Evolutionary conservation across 257 asterid genomes (phyloP).

Genomic region (Dorcoceras hygrometricum): DNA sequence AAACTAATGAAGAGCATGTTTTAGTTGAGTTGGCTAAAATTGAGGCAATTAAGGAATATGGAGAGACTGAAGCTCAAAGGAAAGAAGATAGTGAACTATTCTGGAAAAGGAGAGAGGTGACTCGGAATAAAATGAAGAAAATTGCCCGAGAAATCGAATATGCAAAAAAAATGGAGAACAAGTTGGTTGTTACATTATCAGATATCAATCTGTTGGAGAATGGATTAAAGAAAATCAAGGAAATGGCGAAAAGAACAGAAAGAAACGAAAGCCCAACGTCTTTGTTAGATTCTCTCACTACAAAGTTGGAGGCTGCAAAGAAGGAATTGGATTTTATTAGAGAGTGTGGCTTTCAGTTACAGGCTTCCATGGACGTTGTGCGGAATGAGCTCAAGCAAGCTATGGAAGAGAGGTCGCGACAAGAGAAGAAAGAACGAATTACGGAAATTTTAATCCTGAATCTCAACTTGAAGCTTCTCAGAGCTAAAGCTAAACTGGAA

Average conservation of each 20-base stretch:
- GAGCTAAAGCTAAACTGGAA: slow-evolving; percentile 66
- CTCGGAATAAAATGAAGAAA: slow-evolving; percentile 34
- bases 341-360: slow-evolving; percentile 61
- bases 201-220: slow-evolving; percentile 51
- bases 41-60: slow-evolving; percentile 69
- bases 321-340: slow-evolving; percentile 41
- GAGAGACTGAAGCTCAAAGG: slow-evolving; percentile 53
- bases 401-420: slow-evolving; percentile 40
- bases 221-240: slow-evolving; percentile 51
- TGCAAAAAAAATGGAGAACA: slow-evolving; percentile 41
- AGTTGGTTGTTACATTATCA: slow-evolving; percentile 42
- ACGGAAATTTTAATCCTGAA: slow-evolving; percentile 51
- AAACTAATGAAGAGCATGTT: slow-evolving; percentile 69
- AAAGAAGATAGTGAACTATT: slow-evolving; percentile 38
- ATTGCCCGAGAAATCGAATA: slow-evolving; percentile 37
- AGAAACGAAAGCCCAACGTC: slow-evolving; percentile 4
- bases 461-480: slow-evolving; percentile 60
- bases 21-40: slow-evolving; percentile 86
- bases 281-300: slow-evolving; percentile 34
- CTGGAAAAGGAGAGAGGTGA: slow-evolving; percentile 42
- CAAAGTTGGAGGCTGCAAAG: slow-evolving; percentile 53
- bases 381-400: slow-evolving; percentile 60
- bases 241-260: slow-evolving; percentile 34
- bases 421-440: slow-evolving; percentile 54
- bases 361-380: slow-evolving; percentile 70